Evolutionary conservation across 1,139 yeast genomes (phyloP).

Genomic region (Protomyces lactucae-debilis): DNA sequence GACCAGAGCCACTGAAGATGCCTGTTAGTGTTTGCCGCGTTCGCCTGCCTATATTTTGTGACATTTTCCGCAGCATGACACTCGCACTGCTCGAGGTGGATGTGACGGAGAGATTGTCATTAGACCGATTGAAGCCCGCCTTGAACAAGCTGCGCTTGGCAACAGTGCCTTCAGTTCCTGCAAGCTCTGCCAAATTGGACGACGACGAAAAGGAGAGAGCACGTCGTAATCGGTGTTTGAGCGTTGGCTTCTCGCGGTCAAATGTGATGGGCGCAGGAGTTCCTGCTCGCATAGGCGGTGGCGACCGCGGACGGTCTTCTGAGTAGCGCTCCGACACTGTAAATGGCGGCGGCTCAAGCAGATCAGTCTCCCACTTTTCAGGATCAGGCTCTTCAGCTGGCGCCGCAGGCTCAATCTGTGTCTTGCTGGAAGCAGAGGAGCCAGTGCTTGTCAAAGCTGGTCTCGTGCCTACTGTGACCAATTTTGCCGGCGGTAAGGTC

Average conservation of each 20-base stretch:
- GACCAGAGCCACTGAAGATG: conserved; percentile 7
- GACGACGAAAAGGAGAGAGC: conserved; percentile 22
- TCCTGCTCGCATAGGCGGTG: conserved; percentile 4
- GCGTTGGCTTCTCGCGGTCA: neutral
- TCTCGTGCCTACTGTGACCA: too few species aligned
- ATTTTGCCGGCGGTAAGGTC: too few species aligned
- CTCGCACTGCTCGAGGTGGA: conserved; percentile 28
- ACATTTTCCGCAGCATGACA: conserved; percentile 25
- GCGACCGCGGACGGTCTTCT: neutral
- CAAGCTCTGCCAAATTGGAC: neutral
- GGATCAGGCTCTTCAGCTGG: neutral
- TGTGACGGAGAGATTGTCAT: conserved; percentile 27
- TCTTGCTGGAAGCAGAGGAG: neutral
- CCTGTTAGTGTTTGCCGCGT: conserved; percentile 17
- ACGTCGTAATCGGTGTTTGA: conserved; percentile 15
- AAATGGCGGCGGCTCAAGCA: neutral
- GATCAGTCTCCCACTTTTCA: neutral
- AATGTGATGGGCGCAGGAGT: neutral
- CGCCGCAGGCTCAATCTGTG: neutral
- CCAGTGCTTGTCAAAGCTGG: too few species aligned
- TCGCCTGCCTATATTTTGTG: conserved; percentile 13
- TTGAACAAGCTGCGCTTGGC: conserved; percentile 1
- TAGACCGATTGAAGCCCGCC: neutral
- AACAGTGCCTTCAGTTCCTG: neutral
- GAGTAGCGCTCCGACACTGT: neutral